Evolutionary conservation across 1,139 yeast species (phyloP), one percentile per base, ranked within the genome.

Genomic region (Lodderomyces theae): DNA sequence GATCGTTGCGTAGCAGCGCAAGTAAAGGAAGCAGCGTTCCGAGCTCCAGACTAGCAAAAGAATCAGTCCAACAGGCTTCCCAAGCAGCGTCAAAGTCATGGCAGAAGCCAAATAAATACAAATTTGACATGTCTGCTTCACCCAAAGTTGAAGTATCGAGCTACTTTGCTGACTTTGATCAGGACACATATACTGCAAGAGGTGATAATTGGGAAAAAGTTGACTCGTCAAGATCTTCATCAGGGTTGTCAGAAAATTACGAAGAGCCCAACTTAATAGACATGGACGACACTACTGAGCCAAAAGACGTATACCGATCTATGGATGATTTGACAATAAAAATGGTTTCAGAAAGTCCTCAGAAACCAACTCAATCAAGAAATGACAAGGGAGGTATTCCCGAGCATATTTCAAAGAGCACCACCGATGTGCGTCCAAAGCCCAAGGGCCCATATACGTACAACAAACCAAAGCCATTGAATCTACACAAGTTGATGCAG

Each of bases 41-140:
- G 21, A 38, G 42, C 6, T 36, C 46, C 19, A 42, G 34, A 22
- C 18, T 40, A 11, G 40, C 23, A 19, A 33, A 44, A 3, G 34
- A 41, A 29, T 40, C 49, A 2, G 48, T 45, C 37, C 51, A 45
- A 42, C 57, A 57, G 42, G 71, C 77, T 2, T 61, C 66, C 11
- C 52, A 59, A 29, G 82, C 83, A 2, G 83, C 83, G 1, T 64
- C 63, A 32, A 51, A 67, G 2, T 66, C 73, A 13, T 73, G 79
- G 73, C 56, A 50, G 22, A 59, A 56, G 40, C 67, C 66, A 34
- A 25, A 39, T 5, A 45, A 51, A 43, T 45, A 45, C 40, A 43
- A 43, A 53, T 25, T 29, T 23, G 36, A 41, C 19, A 24, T 45
- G 47, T 26, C 34, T 17, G 4, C 22, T 8, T 6, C 39, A 10